A percentile compares a stretch with the other conserved stretches of the same genome.
Conservation (phyloP, 345 rosid species). For the Syzygium aqueum region DNA sequence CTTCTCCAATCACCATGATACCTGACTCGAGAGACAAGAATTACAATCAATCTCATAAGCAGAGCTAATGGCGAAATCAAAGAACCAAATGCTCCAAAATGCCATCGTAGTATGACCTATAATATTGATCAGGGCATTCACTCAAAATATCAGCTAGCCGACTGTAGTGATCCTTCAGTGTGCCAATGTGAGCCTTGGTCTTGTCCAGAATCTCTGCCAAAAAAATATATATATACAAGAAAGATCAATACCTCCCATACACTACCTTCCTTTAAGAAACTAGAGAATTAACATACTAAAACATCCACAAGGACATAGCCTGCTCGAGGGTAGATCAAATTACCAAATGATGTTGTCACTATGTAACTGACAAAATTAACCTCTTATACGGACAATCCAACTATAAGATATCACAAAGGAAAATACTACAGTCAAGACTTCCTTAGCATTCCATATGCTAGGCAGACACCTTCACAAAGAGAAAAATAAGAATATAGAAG, state of each 20-base stretch:
- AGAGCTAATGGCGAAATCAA: neutral
- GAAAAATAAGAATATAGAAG: neutral
- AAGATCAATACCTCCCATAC: neutral
- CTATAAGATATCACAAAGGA: neutral
- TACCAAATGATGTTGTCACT: neutral
- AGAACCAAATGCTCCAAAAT: neutral
- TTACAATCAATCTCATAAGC: neutral
- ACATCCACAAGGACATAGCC: neutral
- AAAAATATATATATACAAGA: neutral
- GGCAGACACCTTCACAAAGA: neutral
- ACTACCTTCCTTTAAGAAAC: neutral
- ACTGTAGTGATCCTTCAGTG: slow-evolving; percentile 45
- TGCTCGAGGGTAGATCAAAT: neutral
- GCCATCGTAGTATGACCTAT: slow-evolving; percentile 30
- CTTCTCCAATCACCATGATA: slow-evolving; percentile 95
- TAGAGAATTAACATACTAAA: neutral
- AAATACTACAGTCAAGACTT: neutral
- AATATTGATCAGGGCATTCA: slow-evolving; percentile 68
- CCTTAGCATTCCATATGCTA: neutral
- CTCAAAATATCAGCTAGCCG: slow-evolving; percentile 47
- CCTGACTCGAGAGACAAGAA: slow-evolving; percentile 25
- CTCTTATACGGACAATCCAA: neutral
- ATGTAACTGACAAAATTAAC: neutral
- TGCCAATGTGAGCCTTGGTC: slow-evolving; percentile 45
- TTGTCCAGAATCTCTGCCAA: slow-evolving; percentile 58